Base-by-base conservation (phyloP, 179 eudicot genomes). In the Actinidia chinensis region DNA sequence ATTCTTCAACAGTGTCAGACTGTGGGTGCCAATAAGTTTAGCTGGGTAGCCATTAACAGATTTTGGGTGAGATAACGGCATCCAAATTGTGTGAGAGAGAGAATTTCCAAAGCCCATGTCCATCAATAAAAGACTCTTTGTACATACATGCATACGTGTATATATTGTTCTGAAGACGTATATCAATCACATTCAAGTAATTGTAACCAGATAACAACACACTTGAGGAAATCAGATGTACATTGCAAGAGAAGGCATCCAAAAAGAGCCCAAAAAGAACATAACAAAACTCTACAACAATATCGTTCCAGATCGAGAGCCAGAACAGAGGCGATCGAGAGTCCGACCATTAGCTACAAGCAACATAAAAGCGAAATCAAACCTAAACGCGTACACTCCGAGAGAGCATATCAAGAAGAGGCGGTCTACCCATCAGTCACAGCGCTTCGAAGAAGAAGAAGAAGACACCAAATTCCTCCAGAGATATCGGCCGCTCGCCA, bases 401-500 rank as follows among this genome's bases (percentile, higher is more conserved):
- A 48, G 50, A 33, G 22, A 61, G 25, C 20, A 46, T 17, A 50
- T 12, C 36, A 51, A 36, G 6, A 64, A 25, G 12, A 15, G 14
- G 54, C 25, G 25, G 28, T 51, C 68, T 5, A 69, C 8, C 72
- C 13, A 72, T 79, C 65, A 82, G 56, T 23, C 58, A 56, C 70
- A 66, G 22, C 64, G 74, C 84, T 84, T 75, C 22, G 71, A 56
- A 81, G 80, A 43, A 18, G 82, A 58, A 50, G 72, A 70, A 73
- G 79, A 63, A 5, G 89, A 79, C 70, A 80, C 79, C 55, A 85
- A 73, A 78, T 89, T 86, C 84, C 86, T 87, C 91, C 91, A 89
- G 25, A 89, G 87, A 78, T 89, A 89, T 25, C 88, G 88, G 42
- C 91, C 90, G 72, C 88, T 89, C 1, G 91, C 91, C 91, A 89